Percentiles rank a stretch among this genome's conserved stretches.
phyloP scores from a whole-genome alignment of 1,284 basidiomycete genomes.

The Thecaphora thlaspeos region DNA sequence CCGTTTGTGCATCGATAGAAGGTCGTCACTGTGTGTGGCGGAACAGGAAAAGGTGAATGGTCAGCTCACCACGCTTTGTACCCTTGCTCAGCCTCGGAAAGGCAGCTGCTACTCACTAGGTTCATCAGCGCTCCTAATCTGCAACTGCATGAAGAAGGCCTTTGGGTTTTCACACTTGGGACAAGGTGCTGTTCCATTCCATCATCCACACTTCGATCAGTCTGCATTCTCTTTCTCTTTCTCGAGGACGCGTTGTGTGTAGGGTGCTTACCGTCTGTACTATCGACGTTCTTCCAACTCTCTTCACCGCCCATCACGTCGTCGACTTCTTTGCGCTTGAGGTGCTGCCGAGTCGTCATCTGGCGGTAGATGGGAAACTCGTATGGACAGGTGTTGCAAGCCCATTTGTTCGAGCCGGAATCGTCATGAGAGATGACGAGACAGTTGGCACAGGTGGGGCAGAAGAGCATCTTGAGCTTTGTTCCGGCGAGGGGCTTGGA shows the following conservation, averaged over 20 bases:
- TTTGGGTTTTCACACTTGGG: slow-evolving; percentile 84
- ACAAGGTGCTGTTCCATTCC: slow-evolving; percentile 61
- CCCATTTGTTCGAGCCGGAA: slow-evolving; percentile 76
- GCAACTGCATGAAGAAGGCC: slow-evolving; percentile 93
- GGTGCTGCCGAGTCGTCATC: slow-evolving; percentile 60
- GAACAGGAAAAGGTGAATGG: background rate
- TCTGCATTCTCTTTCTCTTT: background rate
- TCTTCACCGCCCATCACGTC: slow-evolving; percentile 64
- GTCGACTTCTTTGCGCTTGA: slow-evolving; percentile 48
- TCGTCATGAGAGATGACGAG: slow-evolving; percentile 70
- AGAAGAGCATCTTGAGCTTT: slow-evolving; percentile 73
- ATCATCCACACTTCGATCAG: slow-evolving; percentile 1
- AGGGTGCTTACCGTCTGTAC: slow-evolving; percentile 66
- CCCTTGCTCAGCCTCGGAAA: background rate
- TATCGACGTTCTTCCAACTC: slow-evolving; percentile 92
- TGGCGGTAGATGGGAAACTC: slow-evolving; percentile 83
- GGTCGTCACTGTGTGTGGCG: slow-evolving; percentile 50
- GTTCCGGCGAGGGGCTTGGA: background rate
- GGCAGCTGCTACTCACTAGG: slow-evolving; percentile 45
- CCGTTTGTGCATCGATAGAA: slow-evolving; percentile 52
- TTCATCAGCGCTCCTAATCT: slow-evolving; percentile 79
- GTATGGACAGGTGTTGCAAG: slow-evolving; percentile 90
- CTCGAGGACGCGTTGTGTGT: too few relatives aligned
- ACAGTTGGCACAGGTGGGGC: slow-evolving; percentile 89
- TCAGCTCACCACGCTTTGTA: too few relatives aligned